Conservation (phyloP, 257 asterid genomes). For the Solanum neorickii region DNA sequence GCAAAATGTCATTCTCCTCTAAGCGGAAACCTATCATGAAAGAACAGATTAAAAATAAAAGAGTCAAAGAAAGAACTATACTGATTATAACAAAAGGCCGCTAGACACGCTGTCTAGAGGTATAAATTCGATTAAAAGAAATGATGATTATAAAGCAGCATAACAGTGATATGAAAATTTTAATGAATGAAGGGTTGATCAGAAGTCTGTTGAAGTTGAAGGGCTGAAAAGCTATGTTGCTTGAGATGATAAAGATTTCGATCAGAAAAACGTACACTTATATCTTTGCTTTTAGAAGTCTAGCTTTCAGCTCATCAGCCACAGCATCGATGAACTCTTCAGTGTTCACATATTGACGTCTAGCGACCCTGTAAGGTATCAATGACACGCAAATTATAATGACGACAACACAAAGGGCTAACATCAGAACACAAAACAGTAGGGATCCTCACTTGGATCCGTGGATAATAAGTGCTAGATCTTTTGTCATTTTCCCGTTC, state of each 20-base stretch:
- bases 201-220: neutral
- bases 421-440: neutral
- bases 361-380: constrained; percentile 36
- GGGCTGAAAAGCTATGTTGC: neutral
- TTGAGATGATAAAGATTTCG: neutral
- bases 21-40: neutral
- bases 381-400: neutral
- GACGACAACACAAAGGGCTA: neutral
- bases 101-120: neutral
- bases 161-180: neutral
- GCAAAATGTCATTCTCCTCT: neutral
- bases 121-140: neutral
- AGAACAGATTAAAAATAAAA: neutral
- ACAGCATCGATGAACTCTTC: constrained; percentile 93
- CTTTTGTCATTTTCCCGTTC: constrained; percentile 97
- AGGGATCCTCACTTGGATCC: constrained; percentile 75
- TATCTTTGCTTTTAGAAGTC: constrained; percentile 34
- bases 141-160: neutral
- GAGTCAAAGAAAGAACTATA: neutral
- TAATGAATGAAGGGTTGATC: neutral
- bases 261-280: constrained; percentile 10
- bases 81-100: neutral
- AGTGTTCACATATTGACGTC: constrained; percentile 68
- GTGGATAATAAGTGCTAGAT: constrained; percentile 85
- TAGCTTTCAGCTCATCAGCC: constrained; percentile 72